These are phyloP conservation scores for Trichoderma pleuroti DNA, from an alignment of 2,329 filamentous ascomycete genomes.

Conservation along the genomic window DNA sequence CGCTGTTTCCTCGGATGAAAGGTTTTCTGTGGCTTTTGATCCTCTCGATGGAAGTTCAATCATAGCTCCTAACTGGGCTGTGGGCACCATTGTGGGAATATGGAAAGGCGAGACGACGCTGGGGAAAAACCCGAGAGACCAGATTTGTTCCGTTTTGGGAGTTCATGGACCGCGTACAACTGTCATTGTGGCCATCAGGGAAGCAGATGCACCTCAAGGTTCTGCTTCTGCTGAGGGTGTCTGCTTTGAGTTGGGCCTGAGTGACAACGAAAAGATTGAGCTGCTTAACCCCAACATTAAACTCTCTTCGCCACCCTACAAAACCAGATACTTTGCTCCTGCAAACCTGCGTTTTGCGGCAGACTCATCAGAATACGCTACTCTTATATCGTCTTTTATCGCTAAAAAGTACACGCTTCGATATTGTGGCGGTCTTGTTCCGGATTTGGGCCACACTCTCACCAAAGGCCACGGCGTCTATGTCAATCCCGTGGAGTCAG, in stretches of 20 bases:
- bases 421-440: conserved; percentile 59
- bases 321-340: conserved; percentile 58
- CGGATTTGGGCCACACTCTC: conserved; percentile 57
- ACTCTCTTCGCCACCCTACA: conserved; percentile 38
- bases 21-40: conserved; percentile 59
- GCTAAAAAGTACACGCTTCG: conserved; percentile 54
- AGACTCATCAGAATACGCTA: conserved; percentile 47
- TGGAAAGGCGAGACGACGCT: conserved; percentile 52
- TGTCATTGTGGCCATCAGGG: conserved; percentile 51
- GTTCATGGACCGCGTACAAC: conserved; percentile 55
- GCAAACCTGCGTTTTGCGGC: conserved; percentile 58
- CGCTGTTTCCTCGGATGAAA: not conserved
- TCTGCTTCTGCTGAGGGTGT: conserved; percentile 17
- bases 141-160: conserved; percentile 50
- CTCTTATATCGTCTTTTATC: conserved; percentile 49
- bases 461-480: conserved; percentile 62
- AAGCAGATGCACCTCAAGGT: conserved; percentile 34
- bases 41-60: conserved; percentile 62
- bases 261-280: conserved; percentile 28
- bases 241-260: conserved; percentile 53
- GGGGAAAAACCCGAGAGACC: conserved; percentile 37
- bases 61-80: conserved; percentile 55
- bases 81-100: conserved; percentile 58
- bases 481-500: conserved; percentile 51
- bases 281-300: conserved; percentile 42